phyloP scores from a whole-genome alignment of 169 alveolate species.

The Plasmodium inui region DNA sequence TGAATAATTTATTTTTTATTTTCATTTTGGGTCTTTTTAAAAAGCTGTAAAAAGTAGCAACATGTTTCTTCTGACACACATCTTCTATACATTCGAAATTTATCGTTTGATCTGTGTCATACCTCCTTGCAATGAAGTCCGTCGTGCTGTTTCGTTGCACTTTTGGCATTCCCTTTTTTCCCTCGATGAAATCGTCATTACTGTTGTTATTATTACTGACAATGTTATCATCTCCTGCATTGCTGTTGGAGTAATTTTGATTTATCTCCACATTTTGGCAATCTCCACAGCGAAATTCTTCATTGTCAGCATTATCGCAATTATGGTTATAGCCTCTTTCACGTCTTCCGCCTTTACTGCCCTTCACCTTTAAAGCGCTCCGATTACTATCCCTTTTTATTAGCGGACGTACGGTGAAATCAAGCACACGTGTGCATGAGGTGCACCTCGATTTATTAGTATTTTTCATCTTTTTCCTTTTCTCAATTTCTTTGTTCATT shows the following conservation, averaged over 20 bases:
- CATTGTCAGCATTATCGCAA: neutral
- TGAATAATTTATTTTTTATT: conserved; percentile 31
- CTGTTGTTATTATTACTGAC: neutral
- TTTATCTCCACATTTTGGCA: neutral
- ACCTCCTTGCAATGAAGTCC: conserved; percentile 28
- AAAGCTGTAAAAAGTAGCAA: conserved; percentile 58
- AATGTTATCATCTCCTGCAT: neutral
- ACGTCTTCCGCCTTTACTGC: neutral
- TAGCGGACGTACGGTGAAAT: neutral
- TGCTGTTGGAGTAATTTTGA: neutral
- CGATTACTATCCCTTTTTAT: neutral
- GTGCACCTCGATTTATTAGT: neutral
- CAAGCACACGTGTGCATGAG: neutral
- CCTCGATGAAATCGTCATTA: neutral
- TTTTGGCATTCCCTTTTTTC: neutral
- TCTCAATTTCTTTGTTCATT: conserved; percentile 35
- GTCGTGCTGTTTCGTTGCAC: conserved; percentile 42
- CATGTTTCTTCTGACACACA: conserved; percentile 29
- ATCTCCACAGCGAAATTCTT: neutral
- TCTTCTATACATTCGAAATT: conserved; percentile 54
- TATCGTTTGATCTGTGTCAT: conserved; percentile 72
- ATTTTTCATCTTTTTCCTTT: neutral
- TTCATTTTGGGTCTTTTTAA: conserved; percentile 19
- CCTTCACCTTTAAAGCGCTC: neutral
- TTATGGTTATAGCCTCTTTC: neutral